Conservation (phyloP, 2,329 filamentous ascomycete genomes). For the Thermothelomyces thermophilus region DNA sequence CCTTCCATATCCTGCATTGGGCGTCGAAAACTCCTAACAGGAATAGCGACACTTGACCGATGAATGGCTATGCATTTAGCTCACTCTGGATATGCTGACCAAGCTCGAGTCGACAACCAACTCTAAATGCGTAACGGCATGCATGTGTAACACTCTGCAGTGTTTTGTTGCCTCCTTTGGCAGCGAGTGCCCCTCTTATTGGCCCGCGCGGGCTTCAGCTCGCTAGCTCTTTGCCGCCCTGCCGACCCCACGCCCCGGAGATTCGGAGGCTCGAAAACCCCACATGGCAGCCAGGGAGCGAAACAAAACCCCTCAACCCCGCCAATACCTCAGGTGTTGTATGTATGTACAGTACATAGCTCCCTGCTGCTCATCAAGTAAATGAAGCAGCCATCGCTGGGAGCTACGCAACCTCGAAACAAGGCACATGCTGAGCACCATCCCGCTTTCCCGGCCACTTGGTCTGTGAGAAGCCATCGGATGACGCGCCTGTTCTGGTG, state of each 20-base stretch:
- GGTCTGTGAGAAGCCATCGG: background rate
- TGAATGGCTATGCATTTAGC: too few species aligned
- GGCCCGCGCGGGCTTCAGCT: background rate
- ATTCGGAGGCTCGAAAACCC: background rate
- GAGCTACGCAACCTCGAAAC: background rate
- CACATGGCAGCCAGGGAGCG: background rate
- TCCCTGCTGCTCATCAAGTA: background rate
- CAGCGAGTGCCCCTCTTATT: background rate
- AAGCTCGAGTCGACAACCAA: too few species aligned
- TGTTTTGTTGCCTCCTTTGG: constrained; percentile 1
- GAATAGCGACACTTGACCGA: too few species aligned
- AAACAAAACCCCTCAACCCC: background rate
- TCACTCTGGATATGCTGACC: too few species aligned
- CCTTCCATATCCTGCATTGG: too few species aligned
- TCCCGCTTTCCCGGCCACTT: background rate
- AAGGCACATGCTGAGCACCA: constrained; percentile 4
- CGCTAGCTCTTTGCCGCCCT: background rate
- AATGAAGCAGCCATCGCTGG: too few species aligned
- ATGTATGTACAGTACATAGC: too few species aligned
- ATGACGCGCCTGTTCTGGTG: background rate
- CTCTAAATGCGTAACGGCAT: too few species aligned
- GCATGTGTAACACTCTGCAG: background rate
- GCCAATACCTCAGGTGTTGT: too few species aligned
- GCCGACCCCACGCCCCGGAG: background rate
- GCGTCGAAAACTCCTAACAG: too few species aligned